These are phyloP conservation scores for Calonectria crousiana DNA, from an alignment of 2,329 filamentous ascomycete species.

Conservation along the genomic window DNA sequence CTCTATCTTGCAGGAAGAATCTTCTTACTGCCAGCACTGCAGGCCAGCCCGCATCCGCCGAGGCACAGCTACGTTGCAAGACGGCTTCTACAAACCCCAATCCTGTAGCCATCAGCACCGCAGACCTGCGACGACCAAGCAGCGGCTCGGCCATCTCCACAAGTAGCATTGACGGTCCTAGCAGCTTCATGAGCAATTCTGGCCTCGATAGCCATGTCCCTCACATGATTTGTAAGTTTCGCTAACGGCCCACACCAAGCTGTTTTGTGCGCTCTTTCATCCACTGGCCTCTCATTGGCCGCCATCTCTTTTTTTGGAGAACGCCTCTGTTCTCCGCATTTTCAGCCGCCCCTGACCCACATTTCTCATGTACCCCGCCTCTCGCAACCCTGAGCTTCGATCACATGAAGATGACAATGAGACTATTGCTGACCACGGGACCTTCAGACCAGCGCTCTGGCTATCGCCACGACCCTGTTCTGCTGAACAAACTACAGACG, in stretches of 20 bases:
- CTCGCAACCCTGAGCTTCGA: conserved; percentile 29
- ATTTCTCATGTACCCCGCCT: conserved; percentile 40
- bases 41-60: conserved; percentile 53
- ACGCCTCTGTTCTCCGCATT: conserved; percentile 45
- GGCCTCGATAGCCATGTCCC: conserved; percentile 58
- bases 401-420: conserved; percentile 41
- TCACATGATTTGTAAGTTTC: conserved; percentile 62
- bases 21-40: conserved; percentile 54
- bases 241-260: conserved; percentile 28
- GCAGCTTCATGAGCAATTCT: conserved; percentile 43
- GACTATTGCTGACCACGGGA: conserved; percentile 49
- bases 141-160: conserved; percentile 49
- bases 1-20: conserved; percentile 55
- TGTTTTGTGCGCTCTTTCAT: conserved; percentile 33
- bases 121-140: conserved; percentile 55
- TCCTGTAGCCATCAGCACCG: conserved; percentile 46
- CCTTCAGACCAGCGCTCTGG: conserved; percentile 53
- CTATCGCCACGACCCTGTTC: conserved; percentile 49
- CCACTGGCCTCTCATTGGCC: conserved; percentile 34
- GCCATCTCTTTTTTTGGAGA: conserved; percentile 35
- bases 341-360: conserved; percentile 38
- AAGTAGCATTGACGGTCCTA: conserved; percentile 45
- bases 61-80: conserved; percentile 59
- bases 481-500: conserved; percentile 47
- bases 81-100: conserved; percentile 43